Conservation (phyloP, 345 rosid genomes). For the Reutealis trisperma region DNA sequence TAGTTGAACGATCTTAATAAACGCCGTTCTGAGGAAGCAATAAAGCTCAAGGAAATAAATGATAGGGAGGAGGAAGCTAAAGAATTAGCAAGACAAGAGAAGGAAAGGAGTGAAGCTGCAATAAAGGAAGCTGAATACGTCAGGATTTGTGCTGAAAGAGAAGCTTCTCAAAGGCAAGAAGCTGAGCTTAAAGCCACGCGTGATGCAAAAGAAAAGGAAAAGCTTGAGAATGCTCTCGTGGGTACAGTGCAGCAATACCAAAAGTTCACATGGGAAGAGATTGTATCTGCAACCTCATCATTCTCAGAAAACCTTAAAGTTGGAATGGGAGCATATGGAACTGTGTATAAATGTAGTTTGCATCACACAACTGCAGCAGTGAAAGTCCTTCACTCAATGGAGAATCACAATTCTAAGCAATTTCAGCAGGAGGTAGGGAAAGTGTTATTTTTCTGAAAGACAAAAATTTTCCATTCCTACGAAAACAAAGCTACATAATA, state of each 20-base stretch:
- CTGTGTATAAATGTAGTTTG: constrained; percentile 67
- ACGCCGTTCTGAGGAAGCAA: constrained; percentile 52
- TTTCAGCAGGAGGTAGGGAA: constrained; percentile 74
- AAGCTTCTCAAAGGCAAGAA: constrained; percentile 51
- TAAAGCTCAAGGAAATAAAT: constrained; percentile 51
- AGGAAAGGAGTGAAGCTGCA: constrained; percentile 58
- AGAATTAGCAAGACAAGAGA: constrained; percentile 60
- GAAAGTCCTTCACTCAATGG: constrained; percentile 76
- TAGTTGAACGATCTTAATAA: constrained; percentile 57
- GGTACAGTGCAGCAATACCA: constrained; percentile 53
- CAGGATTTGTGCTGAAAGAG: constrained; percentile 50
- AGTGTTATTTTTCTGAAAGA: background rate
- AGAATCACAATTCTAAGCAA: constrained; percentile 55
- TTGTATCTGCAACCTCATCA: constrained; percentile 71
- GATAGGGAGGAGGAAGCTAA: constrained; percentile 54
- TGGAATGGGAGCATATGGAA: constrained; percentile 84
- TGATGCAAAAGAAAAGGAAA: constrained; percentile 70
- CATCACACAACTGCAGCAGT: constrained; percentile 79
- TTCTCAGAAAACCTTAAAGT: constrained; percentile 69
- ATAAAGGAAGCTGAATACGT: constrained; percentile 49
- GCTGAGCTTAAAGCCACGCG: constrained; percentile 60
- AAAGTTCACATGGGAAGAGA: constrained; percentile 79
- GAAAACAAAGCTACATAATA: background rate
- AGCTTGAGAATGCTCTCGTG: constrained; percentile 56
- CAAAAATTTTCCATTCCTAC: background rate